Evolutionary conservation across 148 eudicot species (phyloP), one percentile per base, ranked within the genome.

Genomic region (Persicaria tinctoria): DNA sequence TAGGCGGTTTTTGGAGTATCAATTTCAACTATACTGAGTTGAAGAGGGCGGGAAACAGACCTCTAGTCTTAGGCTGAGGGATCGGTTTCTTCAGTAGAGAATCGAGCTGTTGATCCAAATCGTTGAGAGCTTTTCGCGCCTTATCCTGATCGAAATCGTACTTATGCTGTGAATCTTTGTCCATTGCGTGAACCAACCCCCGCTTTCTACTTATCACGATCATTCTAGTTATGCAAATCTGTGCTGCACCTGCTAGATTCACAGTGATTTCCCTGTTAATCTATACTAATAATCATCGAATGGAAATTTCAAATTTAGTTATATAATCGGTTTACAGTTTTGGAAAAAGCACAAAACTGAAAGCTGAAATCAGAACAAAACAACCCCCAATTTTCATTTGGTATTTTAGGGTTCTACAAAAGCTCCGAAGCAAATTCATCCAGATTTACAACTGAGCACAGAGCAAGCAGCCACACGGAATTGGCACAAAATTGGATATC

Each of bases 111-210:
- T 66, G 47, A 66, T 66, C 70, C 14, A 66, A 14, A 8, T 66
- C 70, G 48, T 66, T 66, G 5, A 66, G 70, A 66, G 70, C 16
- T 66, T 14, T 47, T 41, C 11, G 46, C 17, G 70, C 70, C 70
- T 41, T 66, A 17, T 66, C 48, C 48, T 66, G 47, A 41, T 66
- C 70, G 44, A 66, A 13, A 41, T 66, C 70, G 46, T 38, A 44
- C 70, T 44, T 66, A 5, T 46, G 17, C 14, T 66, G 47, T 41
- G 70, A 66, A 13, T 41, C 70, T n/a, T 66, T 66, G 47, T 66
- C 70, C 17, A 41, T 17, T 5, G 70, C 38, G 16, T 14, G 9
- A 41, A 16, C 70, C 8, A 41, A 13, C n/a, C 5, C 4, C 7
- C 4, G 70, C 45, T 45, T 63, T 13, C 38, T 66, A 6, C 38